Percentiles rank a stretch among this genome's conserved stretches.
Evolutionary conservation across 2,329 filamentous ascomycete species (phyloP).

Genomic region (Beauveria sp.): DNA sequence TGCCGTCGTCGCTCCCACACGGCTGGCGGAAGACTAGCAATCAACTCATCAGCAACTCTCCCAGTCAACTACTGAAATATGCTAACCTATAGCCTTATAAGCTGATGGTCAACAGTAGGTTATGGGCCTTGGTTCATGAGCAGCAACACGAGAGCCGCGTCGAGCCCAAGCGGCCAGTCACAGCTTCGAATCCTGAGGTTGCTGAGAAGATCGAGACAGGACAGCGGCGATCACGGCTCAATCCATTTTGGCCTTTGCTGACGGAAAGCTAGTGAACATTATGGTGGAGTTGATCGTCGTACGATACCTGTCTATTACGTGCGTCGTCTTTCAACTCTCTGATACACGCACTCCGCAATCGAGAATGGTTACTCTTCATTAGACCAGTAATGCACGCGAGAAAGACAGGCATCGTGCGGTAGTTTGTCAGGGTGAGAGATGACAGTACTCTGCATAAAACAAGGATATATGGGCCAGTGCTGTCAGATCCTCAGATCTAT

Average conservation of each 20-base stretch:
- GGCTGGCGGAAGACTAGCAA: not conserved
- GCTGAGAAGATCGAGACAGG: not conserved
- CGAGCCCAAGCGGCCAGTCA: not conserved
- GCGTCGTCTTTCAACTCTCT: too few species aligned
- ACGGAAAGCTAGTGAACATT: not conserved
- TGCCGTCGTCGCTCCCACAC: not conserved
- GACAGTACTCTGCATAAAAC: too few species aligned
- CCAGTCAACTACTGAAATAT: not conserved
- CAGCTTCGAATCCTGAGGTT: not conserved
- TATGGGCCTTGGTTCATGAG: not conserved
- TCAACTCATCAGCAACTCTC: not conserved
- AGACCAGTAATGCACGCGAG: too few species aligned
- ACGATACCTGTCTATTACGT: not conserved
- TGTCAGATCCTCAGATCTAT: not conserved
- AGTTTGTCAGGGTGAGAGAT: too few species aligned
- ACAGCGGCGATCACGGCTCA: not conserved
- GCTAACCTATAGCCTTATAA: not conserved
- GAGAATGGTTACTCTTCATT: not conserved
- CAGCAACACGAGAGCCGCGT: not conserved
- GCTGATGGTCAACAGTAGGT: not conserved
- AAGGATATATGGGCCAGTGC: too few species aligned
- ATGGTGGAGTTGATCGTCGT: not conserved
- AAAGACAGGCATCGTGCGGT: too few species aligned
- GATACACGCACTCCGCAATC: too few species aligned
- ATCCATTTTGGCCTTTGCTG: not conserved